phyloP scores from a whole-genome alignment of 2,329 filamentous ascomycete species.

The Penicillium hordei region DNA sequence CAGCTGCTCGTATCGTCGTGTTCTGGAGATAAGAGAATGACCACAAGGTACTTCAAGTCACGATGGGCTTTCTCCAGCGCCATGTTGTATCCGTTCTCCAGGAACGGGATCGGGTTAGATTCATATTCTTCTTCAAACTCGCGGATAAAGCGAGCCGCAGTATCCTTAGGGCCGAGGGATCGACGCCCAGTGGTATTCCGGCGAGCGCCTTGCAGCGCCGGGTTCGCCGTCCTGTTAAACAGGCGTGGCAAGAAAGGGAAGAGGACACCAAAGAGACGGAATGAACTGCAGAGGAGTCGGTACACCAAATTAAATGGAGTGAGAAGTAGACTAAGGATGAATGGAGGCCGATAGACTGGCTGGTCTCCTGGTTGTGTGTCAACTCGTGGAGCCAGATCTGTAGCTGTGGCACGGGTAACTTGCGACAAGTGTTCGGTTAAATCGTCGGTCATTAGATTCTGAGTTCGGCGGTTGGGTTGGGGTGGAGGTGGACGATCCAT shows the following conservation, averaged over 20 bases:
- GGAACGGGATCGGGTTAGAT: slow-evolving; percentile 64
- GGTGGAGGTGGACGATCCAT: slow-evolving; percentile 61
- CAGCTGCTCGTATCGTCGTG: slow-evolving; percentile 89
- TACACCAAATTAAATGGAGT: slow-evolving; percentile 79
- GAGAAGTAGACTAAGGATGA: slow-evolving; percentile 75
- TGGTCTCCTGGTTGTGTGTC: slow-evolving; percentile 71
- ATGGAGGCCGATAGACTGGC: slow-evolving; percentile 67
- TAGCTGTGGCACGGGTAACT: slow-evolving; percentile 39
- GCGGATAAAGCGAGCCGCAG: slow-evolving; percentile 80
- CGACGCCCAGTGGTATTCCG: slow-evolving; percentile 68
- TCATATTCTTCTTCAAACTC: slow-evolving; percentile 97
- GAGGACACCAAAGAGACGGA: slow-evolving; percentile 73
- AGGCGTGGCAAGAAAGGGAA: slow-evolving; percentile 76
- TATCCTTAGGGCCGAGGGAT: slow-evolving; percentile 79
- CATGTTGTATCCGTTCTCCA: slow-evolving; percentile 87
- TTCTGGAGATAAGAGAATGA: slow-evolving; percentile 84
- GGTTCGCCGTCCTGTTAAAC: slow-evolving; percentile 48
- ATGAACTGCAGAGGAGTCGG: slow-evolving; percentile 63
- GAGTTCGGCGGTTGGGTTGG: slow-evolving; percentile 62
- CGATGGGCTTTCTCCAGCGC: slow-evolving; percentile 86
- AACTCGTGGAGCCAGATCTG: slow-evolving; percentile 76
- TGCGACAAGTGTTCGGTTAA: slow-evolving; percentile 34
- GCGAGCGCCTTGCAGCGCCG: slow-evolving; percentile 46
- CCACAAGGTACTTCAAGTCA: slow-evolving; percentile 87
- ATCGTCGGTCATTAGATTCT: slow-evolving; percentile 64